Percentiles rank a stretch among this genome's conserved stretches.
Evolutionary conservation across 305 asterid genomes (phyloP).

Genomic region (Nicotiana rustica): DNA sequence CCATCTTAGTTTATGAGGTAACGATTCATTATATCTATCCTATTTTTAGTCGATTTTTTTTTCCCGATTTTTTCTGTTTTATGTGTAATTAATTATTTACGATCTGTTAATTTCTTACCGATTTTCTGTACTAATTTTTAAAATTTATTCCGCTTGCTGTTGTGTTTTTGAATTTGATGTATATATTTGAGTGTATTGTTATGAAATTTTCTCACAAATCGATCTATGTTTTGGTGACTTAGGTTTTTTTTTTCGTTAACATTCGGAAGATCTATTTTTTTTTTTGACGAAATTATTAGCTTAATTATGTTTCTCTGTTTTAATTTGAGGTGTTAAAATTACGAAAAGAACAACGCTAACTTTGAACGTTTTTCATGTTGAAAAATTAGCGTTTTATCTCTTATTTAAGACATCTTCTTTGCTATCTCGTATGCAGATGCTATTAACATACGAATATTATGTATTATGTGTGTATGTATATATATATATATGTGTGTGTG

Average conservation of each 20-base stretch:
- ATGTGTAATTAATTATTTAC: neutral
- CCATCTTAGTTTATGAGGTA: slow-evolving; percentile 61
- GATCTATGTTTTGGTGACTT: slow-evolving; percentile 6
- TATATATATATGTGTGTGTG: neutral
- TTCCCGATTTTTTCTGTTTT: neutral
- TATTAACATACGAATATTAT: no score
- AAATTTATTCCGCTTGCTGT: neutral
- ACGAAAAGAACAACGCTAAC: no score
- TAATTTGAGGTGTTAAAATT: neutral
- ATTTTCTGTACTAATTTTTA: neutral
- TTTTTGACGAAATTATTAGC: neutral
- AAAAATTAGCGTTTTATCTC: no score
- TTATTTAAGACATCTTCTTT: no score
- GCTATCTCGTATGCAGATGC: no score
- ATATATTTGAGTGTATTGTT: slow-evolving; percentile 6
- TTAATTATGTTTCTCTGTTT: neutral
- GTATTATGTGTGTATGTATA: no score
- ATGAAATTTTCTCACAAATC: neutral
- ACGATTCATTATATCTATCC: neutral
- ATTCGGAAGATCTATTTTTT: slow-evolving; percentile 9
- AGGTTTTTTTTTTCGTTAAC: neutral
- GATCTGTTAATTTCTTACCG: neutral
- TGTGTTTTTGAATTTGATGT: neutral
- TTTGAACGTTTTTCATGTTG: neutral
- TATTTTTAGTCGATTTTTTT: no score